Evolutionary conservation across 306 rosid genomes (phyloP), one percentile per base, ranked within the genome.

Genomic region (Cercis canadensis): DNA sequence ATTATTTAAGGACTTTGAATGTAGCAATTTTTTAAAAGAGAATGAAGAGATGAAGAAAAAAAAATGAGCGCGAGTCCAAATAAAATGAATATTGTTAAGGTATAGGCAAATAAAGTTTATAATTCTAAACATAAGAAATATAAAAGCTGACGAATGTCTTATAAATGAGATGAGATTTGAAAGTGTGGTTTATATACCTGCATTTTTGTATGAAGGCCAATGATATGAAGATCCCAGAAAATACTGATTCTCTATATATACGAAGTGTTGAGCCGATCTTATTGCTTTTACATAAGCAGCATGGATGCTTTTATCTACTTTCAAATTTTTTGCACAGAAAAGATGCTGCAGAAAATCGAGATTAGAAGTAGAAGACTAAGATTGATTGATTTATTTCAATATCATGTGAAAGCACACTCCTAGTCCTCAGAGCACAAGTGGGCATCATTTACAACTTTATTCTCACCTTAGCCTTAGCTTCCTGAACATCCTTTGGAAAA

Each of bases 281-380:
- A 87, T 89, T 13, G 90, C 90, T 67, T 73, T 87, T 40, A 89
- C 75, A 70, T 89, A 89, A 33, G 92, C 92, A 33, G 68, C 40
- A 66, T 89, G 96, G 37, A 89, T 84, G 78, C 96, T 85, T 80
- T 81, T 85, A 59, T 89, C 96, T n/a, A 87, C 89, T 76, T 80
- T 87, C 80, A 89, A 72, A 57, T 89, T 87, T 75, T 89, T 89
- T 58, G 85, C 90, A 72, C 88, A 85, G 15, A 81, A 36, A 71
- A 89, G 96, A 75, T 84, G 80, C 96, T 89, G 83, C 85, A 83
- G 41, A 18, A 61, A 57, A 19, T n/a, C 37, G 59, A 54, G 7
- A 31, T 41, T 56, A 63, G 5, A 56, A 55, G 50, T 61, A 74
- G 59, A 59, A 45, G 6, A 61, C 2, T 21, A 45, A 65, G 34